Percentiles rank a stretch among this genome's conserved stretches.
Conservation (phyloP, 257 asterid species). For the Thymus quinquecostatus region DNA sequence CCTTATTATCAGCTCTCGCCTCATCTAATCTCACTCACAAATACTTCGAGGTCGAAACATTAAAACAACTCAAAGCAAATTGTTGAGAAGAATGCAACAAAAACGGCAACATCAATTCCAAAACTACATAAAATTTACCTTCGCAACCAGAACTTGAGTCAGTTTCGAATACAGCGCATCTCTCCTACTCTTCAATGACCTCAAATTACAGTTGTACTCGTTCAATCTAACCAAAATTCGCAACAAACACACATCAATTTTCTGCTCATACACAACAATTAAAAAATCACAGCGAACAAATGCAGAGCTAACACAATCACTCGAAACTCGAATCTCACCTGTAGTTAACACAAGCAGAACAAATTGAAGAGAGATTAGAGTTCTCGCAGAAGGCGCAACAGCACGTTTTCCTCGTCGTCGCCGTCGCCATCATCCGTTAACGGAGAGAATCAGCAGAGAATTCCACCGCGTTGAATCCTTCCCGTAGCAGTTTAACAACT, state of each 20-base stretch:
- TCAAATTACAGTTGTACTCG: constrained; percentile 59
- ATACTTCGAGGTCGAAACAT: neutral
- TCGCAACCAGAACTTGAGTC: constrained; percentile 80
- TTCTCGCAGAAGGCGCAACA: constrained; percentile 83
- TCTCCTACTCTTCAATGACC: constrained; percentile 67
- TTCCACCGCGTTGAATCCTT: neutral
- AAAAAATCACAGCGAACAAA: neutral
- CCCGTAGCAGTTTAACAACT: neutral
- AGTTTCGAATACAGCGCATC: constrained; percentile 68
- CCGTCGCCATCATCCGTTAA: constrained; percentile 37
- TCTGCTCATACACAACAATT: constrained; percentile 8
- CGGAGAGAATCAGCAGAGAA: constrained; percentile 1
- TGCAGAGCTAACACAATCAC: constrained; percentile 14
- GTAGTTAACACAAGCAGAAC: constrained; percentile 81
- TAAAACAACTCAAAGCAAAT: neutral
- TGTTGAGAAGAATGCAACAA: neutral
- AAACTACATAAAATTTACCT: constrained; percentile 50
- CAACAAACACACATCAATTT: constrained; percentile 22
- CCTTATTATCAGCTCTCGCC: neutral
- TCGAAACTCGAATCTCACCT: constrained; percentile 46
- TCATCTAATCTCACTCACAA: neutral
- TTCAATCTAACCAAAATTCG: constrained; percentile 60
- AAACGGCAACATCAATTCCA: constrained; percentile 9
- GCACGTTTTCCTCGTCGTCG: constrained; percentile 55
- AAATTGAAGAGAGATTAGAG: constrained; percentile 84